Conservation (phyloP, 257 asterid species). For the Plantago ovata region DNA sequence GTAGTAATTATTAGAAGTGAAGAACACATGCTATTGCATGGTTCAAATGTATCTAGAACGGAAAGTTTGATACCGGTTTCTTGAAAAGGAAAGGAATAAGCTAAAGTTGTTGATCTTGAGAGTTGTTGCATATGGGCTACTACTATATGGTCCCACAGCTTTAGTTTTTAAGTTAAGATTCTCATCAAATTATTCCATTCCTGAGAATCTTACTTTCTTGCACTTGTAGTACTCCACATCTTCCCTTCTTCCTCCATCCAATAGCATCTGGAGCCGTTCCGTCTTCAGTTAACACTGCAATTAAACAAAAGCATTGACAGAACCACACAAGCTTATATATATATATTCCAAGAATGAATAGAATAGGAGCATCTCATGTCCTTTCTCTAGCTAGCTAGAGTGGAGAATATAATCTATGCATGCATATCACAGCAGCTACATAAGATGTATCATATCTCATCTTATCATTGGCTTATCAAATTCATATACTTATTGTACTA, state of each 20-base stretch:
- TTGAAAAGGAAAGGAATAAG: no score
- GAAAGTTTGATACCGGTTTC: no score
- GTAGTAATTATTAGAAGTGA: no score
- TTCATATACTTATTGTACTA: constrained; percentile 2
- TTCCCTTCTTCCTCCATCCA: constrained; percentile 17
- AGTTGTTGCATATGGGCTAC: no score
- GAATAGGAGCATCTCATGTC: constrained; percentile 26
- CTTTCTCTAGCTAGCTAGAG: constrained; percentile 23
- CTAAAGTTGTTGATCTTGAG: no score
- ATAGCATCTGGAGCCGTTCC: constrained; percentile 66
- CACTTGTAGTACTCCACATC: not conserved
- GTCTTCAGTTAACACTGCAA: constrained; percentile 9
- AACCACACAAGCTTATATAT: constrained; percentile 17
- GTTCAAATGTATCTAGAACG: no score
- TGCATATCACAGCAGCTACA: not conserved
- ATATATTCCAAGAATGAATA: constrained; percentile 32
- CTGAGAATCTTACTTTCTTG: constrained; percentile 39
- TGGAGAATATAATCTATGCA: constrained; percentile 29
- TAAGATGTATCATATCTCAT: no score
- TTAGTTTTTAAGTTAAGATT: constrained; percentile 57
- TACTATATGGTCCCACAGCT: constrained; percentile 30
- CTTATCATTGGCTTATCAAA: constrained; percentile 10
- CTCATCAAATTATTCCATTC: constrained; percentile 61
- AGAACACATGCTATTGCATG: no score
- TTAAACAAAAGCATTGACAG: constrained; percentile 5